Base-by-base conservation (phyloP, 495 filamentous ascomycete species). In the Trichoderma asperelloides region DNA sequence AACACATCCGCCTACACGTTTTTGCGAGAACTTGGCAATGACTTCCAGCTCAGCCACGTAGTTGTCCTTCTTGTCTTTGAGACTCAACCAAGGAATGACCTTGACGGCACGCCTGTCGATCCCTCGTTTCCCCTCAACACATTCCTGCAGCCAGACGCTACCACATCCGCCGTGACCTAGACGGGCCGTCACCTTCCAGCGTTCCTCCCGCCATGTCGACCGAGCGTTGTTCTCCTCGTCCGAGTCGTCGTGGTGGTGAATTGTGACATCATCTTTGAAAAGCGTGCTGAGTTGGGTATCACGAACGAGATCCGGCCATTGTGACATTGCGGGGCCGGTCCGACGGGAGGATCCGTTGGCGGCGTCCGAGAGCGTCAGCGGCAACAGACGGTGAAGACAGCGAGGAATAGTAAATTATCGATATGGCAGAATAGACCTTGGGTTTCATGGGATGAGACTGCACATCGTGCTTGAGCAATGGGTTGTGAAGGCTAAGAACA, bases 1-100 rank as follows among this genome's bases (percentile, higher is more conserved):
- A 37, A 37, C 9, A 7, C 41, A 45, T 5, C 4, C 12, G n/a
- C 65, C 65, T 75, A 63, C 62, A n/a, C 62, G 62, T 51, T 67
- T 39, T 25, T 77, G 76, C 1, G 79, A 82, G 68, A 82, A 80
- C 66, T 77, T 81, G 40, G 72, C 71, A 55, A 79, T 77, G 9
- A 77, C 78, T 69, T 81, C 78, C 13, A 81, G 63, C 63, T 82
- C 80, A 3, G 73, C 70, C 37, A 67, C 69, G 43, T 76, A 79
- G 12, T 33, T 47, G 74, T 76, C 27, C 75, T 66, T 1, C 40
- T 43, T 12, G 66, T 63, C 28, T 37, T 65, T 23, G 41, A 33
- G 1, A 23, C 47, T 68, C 70, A 18, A 39, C 40, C 21, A 21
- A 12, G 49, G 43, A 27, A 78, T 67, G 41, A 69, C 68, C 47